A percentile compares a stretch with the other conserved stretches of the same genome.
phyloP scores from a whole-genome alignment of 1,139 yeast species.

The Candida smagusa region DNA sequence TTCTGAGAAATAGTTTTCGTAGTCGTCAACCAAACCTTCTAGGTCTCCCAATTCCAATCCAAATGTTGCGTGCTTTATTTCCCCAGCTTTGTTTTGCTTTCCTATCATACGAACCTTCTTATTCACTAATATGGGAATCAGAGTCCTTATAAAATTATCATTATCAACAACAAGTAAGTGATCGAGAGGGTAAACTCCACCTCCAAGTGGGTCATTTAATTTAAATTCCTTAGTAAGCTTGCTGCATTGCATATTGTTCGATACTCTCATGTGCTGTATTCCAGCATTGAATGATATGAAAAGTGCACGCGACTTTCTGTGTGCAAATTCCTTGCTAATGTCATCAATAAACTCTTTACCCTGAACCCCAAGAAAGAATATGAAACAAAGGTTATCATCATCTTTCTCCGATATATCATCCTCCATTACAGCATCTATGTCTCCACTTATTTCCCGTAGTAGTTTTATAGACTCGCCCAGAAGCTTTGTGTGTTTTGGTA shows the following conservation, averaged over 20 bases:
- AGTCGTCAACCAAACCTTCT: conserved; percentile 21
- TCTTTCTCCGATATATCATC: no score
- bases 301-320: conserved; percentile 3
- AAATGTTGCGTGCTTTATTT: conserved; percentile 7
- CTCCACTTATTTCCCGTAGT: no score
- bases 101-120: conserved; percentile 1
- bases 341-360: conserved; percentile 18
- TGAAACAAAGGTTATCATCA: neutral
- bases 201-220: conserved; percentile 48
- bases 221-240: conserved; percentile 24
- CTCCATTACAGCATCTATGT: no score
- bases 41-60: conserved; percentile 19
- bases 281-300: conserved; percentile 10
- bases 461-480: no score
- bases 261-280: neutral
- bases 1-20: conserved; percentile 12
- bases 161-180: conserved; percentile 33
- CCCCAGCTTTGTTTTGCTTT: conserved; percentile 5
- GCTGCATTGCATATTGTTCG: conserved; percentile 13
- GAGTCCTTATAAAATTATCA: conserved; percentile 20
- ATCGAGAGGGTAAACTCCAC: conserved; percentile 48
- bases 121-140: conserved; percentile 18
- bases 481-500: neutral
- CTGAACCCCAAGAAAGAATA: conserved; percentile 19
- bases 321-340: conserved; percentile 8